A percentile compares a stretch with the other conserved stretches of the same genome.
Conservation (phyloP, 306 rosid species). For the Dicorynia guianensis region DNA sequence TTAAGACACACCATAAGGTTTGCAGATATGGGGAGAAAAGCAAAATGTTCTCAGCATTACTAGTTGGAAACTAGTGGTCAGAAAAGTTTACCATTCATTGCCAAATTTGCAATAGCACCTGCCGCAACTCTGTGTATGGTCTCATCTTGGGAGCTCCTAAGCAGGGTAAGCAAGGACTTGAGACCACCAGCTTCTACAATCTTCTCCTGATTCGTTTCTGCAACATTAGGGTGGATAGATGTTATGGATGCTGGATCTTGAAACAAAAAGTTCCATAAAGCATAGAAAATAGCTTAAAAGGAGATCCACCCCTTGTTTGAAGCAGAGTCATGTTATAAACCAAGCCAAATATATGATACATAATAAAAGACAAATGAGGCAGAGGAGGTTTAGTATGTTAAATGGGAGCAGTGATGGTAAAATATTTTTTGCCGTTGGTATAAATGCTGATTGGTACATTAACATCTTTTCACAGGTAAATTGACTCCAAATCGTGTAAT, state of each 20-base stretch:
- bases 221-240: conserved; percentile 34
- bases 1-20: conserved; percentile 37
- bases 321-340: conserved; percentile 25
- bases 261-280: conserved; percentile 26
- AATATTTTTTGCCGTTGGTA: no score
- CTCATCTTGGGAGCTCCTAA: conserved; percentile 84
- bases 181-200: conserved; percentile 98
- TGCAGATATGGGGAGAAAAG: conserved; percentile 35
- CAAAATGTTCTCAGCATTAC: conserved; percentile 5
- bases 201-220: conserved; percentile 96
- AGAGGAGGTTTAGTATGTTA: conserved; percentile 23
- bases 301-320: conserved; percentile 30
- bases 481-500: conserved; percentile 21
- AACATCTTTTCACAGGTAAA: conserved; percentile 24
- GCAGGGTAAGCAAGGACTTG: conserved; percentile 84
- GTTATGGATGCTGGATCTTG: conserved; percentile 37
- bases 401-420: not conserved
- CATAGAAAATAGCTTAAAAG: conserved; percentile 26
- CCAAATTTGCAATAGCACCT: conserved; percentile 97
- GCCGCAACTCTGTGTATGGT: conserved; percentile 98
- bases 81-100: conserved; percentile 83
- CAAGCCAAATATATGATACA: conserved; percentile 29
- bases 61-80: conserved; percentile 15
- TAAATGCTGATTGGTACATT: not conserved
- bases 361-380: not conserved